Conservation (phyloP, 768 basidiomycete genomes). For the Suillus plorans region DNA sequence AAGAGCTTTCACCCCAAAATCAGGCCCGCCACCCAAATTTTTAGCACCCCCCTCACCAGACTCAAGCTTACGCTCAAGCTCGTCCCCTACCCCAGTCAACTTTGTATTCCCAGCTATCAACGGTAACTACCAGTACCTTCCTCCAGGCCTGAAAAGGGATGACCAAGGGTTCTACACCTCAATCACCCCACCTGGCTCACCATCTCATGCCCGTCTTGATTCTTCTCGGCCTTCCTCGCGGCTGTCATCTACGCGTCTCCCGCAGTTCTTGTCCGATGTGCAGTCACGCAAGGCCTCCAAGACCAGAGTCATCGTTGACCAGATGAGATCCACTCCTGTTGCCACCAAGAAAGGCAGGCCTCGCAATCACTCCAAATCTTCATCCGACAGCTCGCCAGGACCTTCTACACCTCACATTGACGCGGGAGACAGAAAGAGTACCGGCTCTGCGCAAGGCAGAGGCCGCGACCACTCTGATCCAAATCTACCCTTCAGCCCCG, state of each 20-base stretch:
- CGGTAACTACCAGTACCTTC: constrained; percentile 24
- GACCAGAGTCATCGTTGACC: constrained; percentile 61
- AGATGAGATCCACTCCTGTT: constrained; percentile 40
- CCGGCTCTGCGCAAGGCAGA: background rate
- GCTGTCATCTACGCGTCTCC: constrained; percentile 39
- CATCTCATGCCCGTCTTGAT: constrained; percentile 15
- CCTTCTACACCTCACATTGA: background rate
- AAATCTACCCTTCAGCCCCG: too few relatives aligned
- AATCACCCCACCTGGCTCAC: constrained; percentile 18
- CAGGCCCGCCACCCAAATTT: constrained; percentile 25
- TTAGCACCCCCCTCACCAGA: constrained; percentile 16
- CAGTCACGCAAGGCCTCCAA: constrained; percentile 44
- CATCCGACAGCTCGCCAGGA: background rate
- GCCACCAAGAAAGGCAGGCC: constrained; percentile 6
- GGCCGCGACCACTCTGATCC: background rate
- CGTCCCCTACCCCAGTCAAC: constrained; percentile 18
- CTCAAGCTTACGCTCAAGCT: constrained; percentile 3
- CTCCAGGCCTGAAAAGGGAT: constrained; percentile 50
- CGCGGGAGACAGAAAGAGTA: too few relatives aligned
- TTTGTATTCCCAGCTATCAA: constrained; percentile 53
- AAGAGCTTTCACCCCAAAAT: constrained; percentile 44
- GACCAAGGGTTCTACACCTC: constrained; percentile 53
- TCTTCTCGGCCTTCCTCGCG: constrained; percentile 25
- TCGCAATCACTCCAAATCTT: constrained; percentile 16
- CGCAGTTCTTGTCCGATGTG: constrained; percentile 47